These are phyloP conservation scores for Penicillium sp. DNA, from an alignment of 2,329 filamentous ascomycete genomes.

Conservation along the genomic window DNA sequence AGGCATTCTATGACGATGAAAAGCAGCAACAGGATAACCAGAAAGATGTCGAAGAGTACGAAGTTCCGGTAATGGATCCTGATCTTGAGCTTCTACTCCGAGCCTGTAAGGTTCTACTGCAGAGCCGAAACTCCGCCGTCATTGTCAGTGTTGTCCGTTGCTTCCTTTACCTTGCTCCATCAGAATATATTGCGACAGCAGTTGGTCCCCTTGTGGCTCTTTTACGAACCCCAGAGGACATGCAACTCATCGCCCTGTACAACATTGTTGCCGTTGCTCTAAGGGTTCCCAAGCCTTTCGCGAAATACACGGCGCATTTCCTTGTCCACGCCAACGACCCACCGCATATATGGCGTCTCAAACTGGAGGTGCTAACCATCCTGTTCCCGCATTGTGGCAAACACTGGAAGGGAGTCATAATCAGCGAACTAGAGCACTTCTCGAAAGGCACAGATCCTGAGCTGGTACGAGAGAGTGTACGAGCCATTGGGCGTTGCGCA, in stretches of 20 bases:
- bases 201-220: conserved; percentile 84
- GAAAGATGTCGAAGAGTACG: conserved; percentile 50
- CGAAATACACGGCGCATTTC: conserved; percentile 85
- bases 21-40: conserved; percentile 47
- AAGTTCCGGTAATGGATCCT: conserved; percentile 65
- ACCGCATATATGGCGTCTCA: conserved; percentile 81
- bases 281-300: conserved; percentile 72
- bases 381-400: conserved; percentile 79
- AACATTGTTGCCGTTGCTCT: conserved; percentile 95
- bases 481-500: conserved; percentile 90
- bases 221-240: conserved; percentile 78
- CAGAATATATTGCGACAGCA: conserved; percentile 69
- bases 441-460: conserved; percentile 70
- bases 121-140: conserved; percentile 90
- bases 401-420: conserved; percentile 77
- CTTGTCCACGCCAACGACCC: conserved; percentile 77
- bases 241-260: conserved; percentile 84
- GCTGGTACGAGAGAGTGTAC: conserved; percentile 82
- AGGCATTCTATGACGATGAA: conserved; percentile 79
- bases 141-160: conserved; percentile 82
- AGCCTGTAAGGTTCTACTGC: conserved; percentile 76
- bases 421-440: conserved; percentile 94
- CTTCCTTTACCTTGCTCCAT: conserved; percentile 79
- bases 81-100: conserved; percentile 81
- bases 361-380: conserved; percentile 85